Conservation (phyloP, 1,284 basidiomycete species). For the Spongiforma sp. region DNA sequence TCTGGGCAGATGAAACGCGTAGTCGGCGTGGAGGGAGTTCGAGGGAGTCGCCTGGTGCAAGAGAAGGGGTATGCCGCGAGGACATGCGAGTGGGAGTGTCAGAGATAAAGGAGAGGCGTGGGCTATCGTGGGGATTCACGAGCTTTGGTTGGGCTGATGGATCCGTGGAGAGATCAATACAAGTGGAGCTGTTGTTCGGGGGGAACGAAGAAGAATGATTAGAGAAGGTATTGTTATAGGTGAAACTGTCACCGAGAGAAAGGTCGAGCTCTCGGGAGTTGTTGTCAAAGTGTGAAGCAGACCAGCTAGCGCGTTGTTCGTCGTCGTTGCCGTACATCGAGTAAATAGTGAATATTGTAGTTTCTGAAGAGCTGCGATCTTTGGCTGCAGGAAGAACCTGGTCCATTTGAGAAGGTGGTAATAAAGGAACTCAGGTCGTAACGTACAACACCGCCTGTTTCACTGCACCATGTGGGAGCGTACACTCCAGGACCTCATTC, state of each 20-base stretch:
- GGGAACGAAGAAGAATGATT: constrained; percentile 18
- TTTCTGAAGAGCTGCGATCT: constrained; percentile 55
- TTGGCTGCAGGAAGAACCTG: constrained; percentile 32
- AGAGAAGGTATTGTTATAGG: constrained; percentile 31
- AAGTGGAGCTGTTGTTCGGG: constrained; percentile 11
- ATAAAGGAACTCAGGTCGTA: neutral
- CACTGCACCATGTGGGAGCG: constrained; percentile 82
- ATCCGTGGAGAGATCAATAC: constrained; percentile 18
- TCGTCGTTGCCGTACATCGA: constrained; percentile 74
- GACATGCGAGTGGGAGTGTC: constrained; percentile 14
- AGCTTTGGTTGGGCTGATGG: constrained; percentile 12
- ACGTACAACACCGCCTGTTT: neutral
- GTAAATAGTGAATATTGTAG: constrained; percentile 78
- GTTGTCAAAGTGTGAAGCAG: constrained; percentile 40
- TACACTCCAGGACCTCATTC: constrained; percentile 90
- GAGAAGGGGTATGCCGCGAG: constrained; percentile 10
- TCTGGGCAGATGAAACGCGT: constrained; percentile 29
- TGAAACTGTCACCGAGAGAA: constrained; percentile 38
- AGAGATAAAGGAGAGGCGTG: constrained; percentile 16
- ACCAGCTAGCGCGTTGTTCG: constrained; percentile 45
- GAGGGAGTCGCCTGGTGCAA: constrained; percentile 20
- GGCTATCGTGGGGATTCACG: constrained; percentile 23
- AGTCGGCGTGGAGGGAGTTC: constrained; percentile 33
- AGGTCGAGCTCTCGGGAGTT: constrained; percentile 37
- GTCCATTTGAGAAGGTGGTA: constrained; percentile 43